Evolutionary conservation across 2,329 filamentous ascomycete species (phyloP).

Genomic region (Pseudogymnoascus sp.): DNA sequence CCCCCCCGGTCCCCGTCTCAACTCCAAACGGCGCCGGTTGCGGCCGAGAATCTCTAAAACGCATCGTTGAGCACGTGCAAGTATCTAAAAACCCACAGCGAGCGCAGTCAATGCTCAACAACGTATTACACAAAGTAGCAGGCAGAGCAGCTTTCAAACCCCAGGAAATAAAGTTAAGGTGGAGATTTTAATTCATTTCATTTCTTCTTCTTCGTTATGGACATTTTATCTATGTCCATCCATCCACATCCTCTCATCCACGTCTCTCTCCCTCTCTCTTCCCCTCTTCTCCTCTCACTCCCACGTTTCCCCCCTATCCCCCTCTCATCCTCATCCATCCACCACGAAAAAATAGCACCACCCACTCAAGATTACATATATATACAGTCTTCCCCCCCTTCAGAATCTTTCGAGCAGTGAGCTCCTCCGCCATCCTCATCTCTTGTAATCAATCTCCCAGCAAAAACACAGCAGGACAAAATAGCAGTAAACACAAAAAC

Average conservation of each 20-base stretch:
- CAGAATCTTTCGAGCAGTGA: background rate
- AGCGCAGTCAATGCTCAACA: too few relatives aligned
- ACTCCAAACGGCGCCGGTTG: background rate
- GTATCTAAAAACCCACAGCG: too few relatives aligned
- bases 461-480: background rate
- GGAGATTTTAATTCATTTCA: background rate
- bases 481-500: background rate
- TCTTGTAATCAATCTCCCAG: background rate
- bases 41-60: background rate
- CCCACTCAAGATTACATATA: constrained; percentile 4
- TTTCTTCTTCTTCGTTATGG: background rate
- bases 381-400: background rate
- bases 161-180: background rate
- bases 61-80: background rate
- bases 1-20: background rate
- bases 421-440: background rate
- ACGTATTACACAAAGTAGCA: too few relatives aligned
- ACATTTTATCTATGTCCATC: background rate
- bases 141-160: too few relatives aligned
- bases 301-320: background rate
- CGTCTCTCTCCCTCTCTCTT: background rate
- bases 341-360: background rate
- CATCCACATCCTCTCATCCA: background rate
- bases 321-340: background rate
- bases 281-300: background rate